Base-by-base conservation (phyloP, 208 protist genomes). In the Endotrypanum monterogeii region DNA sequence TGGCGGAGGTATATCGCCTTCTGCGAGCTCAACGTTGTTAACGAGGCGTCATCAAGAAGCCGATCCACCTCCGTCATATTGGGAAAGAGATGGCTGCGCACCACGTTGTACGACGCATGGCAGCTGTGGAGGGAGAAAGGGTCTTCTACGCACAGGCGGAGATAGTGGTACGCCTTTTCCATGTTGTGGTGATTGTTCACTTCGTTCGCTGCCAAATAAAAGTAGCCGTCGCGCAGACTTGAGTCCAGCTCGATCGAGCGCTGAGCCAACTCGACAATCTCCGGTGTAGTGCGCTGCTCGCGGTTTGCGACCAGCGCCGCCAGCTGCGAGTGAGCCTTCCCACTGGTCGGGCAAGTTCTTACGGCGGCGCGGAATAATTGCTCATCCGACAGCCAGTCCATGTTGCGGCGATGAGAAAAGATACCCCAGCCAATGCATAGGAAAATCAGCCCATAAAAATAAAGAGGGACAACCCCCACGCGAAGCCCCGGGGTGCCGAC, bases 321-420 rank as follows among this genome's bases (percentile, higher is more conserved):
- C 2, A 88, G 54, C 51, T 83, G 79, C 39, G 44, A 62, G 58
- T 83, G 71, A 12, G 60, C 52, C 69, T 93, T 93, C 30, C 84
- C 89, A 67, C 89, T 90, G 52, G 62, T 85, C 14, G 85, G 85
- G 75, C 89, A 93, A 12, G 80, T 73, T 48, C 65, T 18, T 23
- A 86, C 57, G 3, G 85, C 85, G 11, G 81, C 46, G 23, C 73
- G 68, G 66, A 93, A 93, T 7, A 93, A 75, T n/a, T 55, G 63
- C 50, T 82, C 79, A 61, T 89, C 81, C 30, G 62, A 61, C 28
- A 70, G 39, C 89, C 89, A 93, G 54, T 84, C 89, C 23, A 56
- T 30, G 71, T 88, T 88, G 57, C 87, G 83, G 14, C 55, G 67
- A 51, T 79, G 71, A 9, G 86, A 80, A 4, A 90, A 51, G 32